Base-by-base conservation (phyloP, 345 rosid species). In the Sisymbrium irio region DNA sequence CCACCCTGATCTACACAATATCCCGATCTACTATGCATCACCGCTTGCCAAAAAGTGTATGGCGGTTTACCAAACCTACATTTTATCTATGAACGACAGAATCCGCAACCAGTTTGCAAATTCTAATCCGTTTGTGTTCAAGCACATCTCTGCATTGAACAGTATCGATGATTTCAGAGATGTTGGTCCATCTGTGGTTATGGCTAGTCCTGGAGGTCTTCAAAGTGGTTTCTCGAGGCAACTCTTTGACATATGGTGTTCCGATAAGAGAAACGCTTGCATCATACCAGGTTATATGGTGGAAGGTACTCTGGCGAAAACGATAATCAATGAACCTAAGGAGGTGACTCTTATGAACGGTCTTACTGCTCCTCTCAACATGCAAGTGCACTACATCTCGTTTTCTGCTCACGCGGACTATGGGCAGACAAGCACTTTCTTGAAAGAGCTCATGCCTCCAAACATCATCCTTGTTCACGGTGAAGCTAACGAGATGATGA, bases 381-480 rank as follows among this genome's bases (percentile, higher is more conserved):
- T 94, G 98, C 87, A 84, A 73, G 96, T 94, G 42, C 98, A 94
- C 82, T 91, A 91, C 77, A 88, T 94, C 39, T 89, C 98, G 0
- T 94, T 91, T 80, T 91, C 96, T 56, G 98, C 98, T 59, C 97
- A 94, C 44, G 97, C 97, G 0, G 98, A 94, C 80, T 94, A 86
- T 61, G 95, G 96, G 17, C 96, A 94, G 89, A 94, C 98, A 6
- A 94, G 98, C 65, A 80, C 96, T 2, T 94, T 94, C 73, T 79
- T 94, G 81, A 91, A 80, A 72, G 98, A 94, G 83, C 91, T 91
- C 33, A 85, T 84, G 90, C 98, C 97, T 79, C 96, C 98, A 3
- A 94, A 91, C 81, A 89, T 94, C 53, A 80, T 94, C 64, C 97
- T 94, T 64, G 97, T 94, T 62, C 97, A 94, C 59, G 98, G 97